Evolutionary conservation across 1,284 basidiomycete genomes (phyloP).

Genomic region (Termitomyces sp.): DNA sequence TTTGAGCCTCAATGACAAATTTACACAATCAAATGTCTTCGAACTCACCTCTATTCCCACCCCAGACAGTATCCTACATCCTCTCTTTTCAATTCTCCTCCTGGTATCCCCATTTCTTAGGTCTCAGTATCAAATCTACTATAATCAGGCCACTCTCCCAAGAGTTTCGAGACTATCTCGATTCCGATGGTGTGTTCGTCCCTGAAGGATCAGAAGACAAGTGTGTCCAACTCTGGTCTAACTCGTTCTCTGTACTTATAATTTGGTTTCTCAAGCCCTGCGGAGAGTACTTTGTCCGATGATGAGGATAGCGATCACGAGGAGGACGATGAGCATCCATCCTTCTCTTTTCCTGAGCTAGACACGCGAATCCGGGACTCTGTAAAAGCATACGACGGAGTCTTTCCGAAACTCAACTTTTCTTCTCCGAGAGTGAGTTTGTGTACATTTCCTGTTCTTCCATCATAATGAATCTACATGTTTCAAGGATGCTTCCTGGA

Average conservation of each 20-base stretch:
- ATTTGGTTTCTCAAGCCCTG: constrained; percentile 36
- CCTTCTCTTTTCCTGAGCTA: constrained; percentile 71
- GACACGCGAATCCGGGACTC: constrained; percentile 68
- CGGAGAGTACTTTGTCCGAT: constrained; percentile 55
- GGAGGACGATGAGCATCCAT: constrained; percentile 28
- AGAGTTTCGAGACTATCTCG: constrained; percentile 70
- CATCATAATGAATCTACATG: background rate
- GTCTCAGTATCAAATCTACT: constrained; percentile 71
- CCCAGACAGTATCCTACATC: constrained; percentile 47
- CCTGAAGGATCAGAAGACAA: constrained; percentile 77
- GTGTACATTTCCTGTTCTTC: background rate
- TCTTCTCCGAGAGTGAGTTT: constrained; percentile 75
- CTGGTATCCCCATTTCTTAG: constrained; percentile 80
- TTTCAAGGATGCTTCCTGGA: constrained; percentile 84
- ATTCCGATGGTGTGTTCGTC: constrained; percentile 76
- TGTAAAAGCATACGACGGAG: constrained; percentile 71
- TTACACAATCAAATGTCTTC: constrained; percentile 10
- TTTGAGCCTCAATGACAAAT: too few relatives aligned
- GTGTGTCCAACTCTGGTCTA: constrained; percentile 36
- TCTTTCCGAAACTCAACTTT: constrained; percentile 96
- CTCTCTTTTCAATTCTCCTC: constrained; percentile 80
- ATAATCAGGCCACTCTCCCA: constrained; percentile 68
- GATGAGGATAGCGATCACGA: constrained; percentile 37
- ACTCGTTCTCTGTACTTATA: background rate
- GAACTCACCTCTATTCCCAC: constrained; percentile 42